A percentile compares a stretch with the other conserved stretches of the same genome.
phyloP scores from a whole-genome alignment of 176 grass and related monocot species.

The Avena sativa region DNA sequence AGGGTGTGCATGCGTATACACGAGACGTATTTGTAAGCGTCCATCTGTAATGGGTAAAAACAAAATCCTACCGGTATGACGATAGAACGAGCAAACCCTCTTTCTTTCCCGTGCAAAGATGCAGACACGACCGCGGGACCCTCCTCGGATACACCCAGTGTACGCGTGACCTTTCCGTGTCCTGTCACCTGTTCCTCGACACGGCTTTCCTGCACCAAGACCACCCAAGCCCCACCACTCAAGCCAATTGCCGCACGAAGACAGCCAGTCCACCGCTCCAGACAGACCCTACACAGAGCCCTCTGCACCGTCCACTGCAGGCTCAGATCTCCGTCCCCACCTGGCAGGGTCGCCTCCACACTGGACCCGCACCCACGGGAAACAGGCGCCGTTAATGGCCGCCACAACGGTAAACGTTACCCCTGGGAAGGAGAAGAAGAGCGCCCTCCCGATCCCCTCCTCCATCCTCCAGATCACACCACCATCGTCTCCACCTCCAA shows the following conservation, averaged over 20 bases:
- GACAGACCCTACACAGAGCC: not conserved
- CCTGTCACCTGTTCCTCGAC: not conserved
- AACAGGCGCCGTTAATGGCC: conserved; percentile 59
- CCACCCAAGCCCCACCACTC: not conserved
- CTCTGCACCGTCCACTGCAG: conserved; percentile 6
- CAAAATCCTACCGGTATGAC: no score
- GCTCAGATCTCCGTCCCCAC: not conserved
- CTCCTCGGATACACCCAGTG: not conserved
- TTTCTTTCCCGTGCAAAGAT: conserved; percentile 39
- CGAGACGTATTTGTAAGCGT: no score
- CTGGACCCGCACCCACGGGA: conserved; percentile 46
- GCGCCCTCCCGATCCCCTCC: conserved; percentile 50
- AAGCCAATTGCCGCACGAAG: conserved; percentile 39
- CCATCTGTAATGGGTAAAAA: no score
- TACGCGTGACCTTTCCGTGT: not conserved
- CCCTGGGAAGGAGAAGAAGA: conserved; percentile 32
- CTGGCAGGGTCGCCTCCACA: conserved; percentile 7
- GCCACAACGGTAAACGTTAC: conserved; percentile 67
- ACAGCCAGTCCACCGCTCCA: conserved; percentile 21
- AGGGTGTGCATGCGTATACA: no score
- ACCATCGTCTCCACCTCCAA: conserved; percentile 44
- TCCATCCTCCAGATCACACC: conserved; percentile 53
- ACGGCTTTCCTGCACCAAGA: not conserved
- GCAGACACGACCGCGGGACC: not conserved
- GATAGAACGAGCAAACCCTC: not conserved